Percentiles rank a stretch among this genome's conserved stretches.
Evolutionary conservation across 768 basidiomycete genomes (phyloP).

Genomic region (Suillus plorans): DNA sequence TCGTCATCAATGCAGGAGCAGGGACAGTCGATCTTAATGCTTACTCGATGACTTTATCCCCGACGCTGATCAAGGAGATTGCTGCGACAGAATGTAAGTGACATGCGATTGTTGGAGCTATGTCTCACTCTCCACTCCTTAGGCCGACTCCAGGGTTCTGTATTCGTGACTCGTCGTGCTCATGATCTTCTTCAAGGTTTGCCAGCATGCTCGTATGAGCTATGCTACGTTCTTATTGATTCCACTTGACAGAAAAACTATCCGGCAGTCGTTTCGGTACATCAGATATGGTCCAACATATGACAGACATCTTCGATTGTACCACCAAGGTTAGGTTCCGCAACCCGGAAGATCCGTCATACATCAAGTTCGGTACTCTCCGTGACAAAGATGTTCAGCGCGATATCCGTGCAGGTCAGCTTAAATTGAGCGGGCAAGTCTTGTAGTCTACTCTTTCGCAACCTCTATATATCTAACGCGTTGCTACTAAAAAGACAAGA

Average conservation of each 20-base stretch:
- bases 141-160: slow-evolving; percentile 44
- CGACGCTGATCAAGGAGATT: slow-evolving; percentile 40
- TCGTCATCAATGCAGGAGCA: slow-evolving; percentile 55
- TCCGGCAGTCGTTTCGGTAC: slow-evolving; percentile 30
- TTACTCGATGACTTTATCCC: slow-evolving; percentile 39
- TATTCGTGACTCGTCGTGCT: slow-evolving; percentile 37
- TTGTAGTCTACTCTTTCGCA: not conserved
- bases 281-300: slow-evolving; percentile 33
- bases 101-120: not conserved
- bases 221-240: not conserved
- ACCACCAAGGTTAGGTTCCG: slow-evolving; percentile 45
- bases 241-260: slow-evolving; percentile 24
- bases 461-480: not conserved
- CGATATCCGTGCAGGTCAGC: slow-evolving; percentile 39
- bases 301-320: slow-evolving; percentile 39
- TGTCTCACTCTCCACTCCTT: not conserved
- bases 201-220: slow-evolving; percentile 14
- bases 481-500: slow-evolving; percentile 24
- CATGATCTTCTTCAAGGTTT: slow-evolving; percentile 29
- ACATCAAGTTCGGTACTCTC: slow-evolving; percentile 41
- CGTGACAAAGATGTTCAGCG: slow-evolving; percentile 37
- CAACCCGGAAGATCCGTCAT: slow-evolving; percentile 36
- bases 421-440: slow-evolving; percentile 38
- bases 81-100: slow-evolving; percentile 34
- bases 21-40: slow-evolving; percentile 44